Percentiles rank a stretch among this genome's conserved stretches.
Evolutionary conservation across 2,329 filamentous ascomycete species (phyloP).

Genomic region (Furcasterigmium sp.): DNA sequence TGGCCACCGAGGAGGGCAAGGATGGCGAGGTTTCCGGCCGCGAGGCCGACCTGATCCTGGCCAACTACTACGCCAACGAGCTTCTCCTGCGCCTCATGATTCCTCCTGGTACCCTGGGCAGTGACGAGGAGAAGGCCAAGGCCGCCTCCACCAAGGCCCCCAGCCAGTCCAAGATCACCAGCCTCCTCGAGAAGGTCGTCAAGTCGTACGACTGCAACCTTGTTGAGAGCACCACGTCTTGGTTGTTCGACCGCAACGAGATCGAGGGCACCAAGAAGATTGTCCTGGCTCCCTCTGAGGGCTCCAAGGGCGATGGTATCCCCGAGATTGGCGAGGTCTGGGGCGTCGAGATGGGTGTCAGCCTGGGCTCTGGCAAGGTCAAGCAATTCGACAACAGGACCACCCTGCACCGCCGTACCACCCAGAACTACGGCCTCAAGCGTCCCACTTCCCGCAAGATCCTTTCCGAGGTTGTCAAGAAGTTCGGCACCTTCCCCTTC

Average conservation of each 20-base stretch:
- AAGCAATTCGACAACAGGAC: slow-evolving; percentile 84
- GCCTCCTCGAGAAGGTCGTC: slow-evolving; percentile 83
- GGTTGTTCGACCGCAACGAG: slow-evolving; percentile 94
- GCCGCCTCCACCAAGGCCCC: slow-evolving; percentile 76
- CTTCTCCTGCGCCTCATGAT: slow-evolving; percentile 86
- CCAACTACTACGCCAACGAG: slow-evolving; percentile 94
- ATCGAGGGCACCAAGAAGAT: slow-evolving; percentile 98
- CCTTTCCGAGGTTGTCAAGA: slow-evolving; percentile 91
- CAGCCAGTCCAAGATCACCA: slow-evolving; percentile 81
- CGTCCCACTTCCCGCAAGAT: slow-evolving; percentile 88
- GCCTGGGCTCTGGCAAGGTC: slow-evolving; percentile 86
- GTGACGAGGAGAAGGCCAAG: slow-evolving; percentile 90
- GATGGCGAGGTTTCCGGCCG: slow-evolving; percentile 66
- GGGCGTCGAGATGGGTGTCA: slow-evolving; percentile 95
- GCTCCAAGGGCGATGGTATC: slow-evolving; percentile 82
- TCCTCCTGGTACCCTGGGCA: slow-evolving; percentile 78
- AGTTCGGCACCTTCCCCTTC: slow-evolving; percentile 97
- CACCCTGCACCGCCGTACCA: slow-evolving; percentile 89
- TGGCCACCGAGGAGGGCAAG: slow-evolving; percentile 61
- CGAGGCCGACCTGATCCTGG: slow-evolving; percentile 80
- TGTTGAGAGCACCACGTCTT: slow-evolving; percentile 97
- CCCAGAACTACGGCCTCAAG: slow-evolving; percentile 89
- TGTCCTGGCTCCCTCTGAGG: slow-evolving; percentile 80
- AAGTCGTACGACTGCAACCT: slow-evolving; percentile 88
- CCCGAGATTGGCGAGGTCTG: slow-evolving; percentile 91